Conservation (phyloP, 2,329 filamentous ascomycete genomes). For the Hypoxylon sp. region DNA sequence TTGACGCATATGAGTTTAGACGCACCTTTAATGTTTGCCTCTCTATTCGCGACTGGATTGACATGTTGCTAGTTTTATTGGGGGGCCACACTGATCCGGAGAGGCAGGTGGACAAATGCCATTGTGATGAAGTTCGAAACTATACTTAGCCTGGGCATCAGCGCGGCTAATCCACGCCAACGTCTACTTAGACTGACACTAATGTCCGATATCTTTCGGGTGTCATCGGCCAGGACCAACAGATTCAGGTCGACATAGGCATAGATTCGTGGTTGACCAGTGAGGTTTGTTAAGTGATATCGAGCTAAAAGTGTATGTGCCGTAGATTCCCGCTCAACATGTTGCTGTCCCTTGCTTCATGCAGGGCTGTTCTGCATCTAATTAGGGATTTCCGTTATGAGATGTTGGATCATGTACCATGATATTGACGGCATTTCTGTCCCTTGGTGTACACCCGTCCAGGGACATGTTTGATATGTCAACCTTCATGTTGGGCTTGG, state of each 20-base stretch:
- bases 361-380: conserved; percentile 32
- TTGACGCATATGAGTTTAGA: conserved; percentile 12
- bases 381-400: conserved; percentile 21
- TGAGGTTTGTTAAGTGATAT: conserved; percentile 22
- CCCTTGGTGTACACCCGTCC: conserved; percentile 11
- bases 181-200: conserved; percentile 19
- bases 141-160: conserved; percentile 7
- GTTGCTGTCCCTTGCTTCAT: conserved; percentile 40
- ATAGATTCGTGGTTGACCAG: background rate
- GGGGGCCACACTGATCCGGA: conserved; percentile 11
- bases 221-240: conserved; percentile 16
- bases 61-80: conserved; percentile 4
- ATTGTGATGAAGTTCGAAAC: conserved; percentile 9
- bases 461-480: conserved; percentile 12
- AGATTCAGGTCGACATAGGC: conserved; percentile 1
- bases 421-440: conserved; percentile 6
- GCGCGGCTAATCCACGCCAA: conserved; percentile 1
- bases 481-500: background rate
- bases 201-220: conserved; percentile 15
- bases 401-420: conserved; percentile 23
- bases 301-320: conserved; percentile 25
- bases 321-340: conserved; percentile 35
- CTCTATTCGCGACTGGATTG: conserved; percentile 9
- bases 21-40: conserved; percentile 8
- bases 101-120: conserved; percentile 16